These are phyloP conservation scores for Rubia occidens DNA, from an alignment of 305 asterid species.

Conservation along the genomic window DNA sequence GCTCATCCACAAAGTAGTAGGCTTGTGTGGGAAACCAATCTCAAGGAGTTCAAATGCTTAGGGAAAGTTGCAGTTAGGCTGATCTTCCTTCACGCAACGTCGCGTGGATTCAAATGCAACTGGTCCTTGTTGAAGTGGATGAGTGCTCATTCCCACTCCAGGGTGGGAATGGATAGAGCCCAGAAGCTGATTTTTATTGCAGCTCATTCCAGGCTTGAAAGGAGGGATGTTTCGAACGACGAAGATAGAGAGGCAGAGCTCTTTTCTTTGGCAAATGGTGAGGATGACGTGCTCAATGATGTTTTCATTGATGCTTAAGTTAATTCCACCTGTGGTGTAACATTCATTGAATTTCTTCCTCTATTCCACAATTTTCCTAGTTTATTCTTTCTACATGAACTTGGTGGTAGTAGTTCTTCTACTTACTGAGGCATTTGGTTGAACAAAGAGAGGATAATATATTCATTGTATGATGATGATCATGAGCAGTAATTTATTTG, in stretches of 20 bases:
- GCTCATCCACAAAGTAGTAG: constrained; percentile 89
- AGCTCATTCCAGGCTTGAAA: constrained; percentile 64
- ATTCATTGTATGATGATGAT: constrained; percentile 18
- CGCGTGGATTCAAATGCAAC: constrained; percentile 55
- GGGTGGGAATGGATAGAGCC: constrained; percentile 69
- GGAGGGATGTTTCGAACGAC: constrained; percentile 38
- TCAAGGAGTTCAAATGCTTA: constrained; percentile 59
- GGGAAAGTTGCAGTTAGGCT: constrained; percentile 85
- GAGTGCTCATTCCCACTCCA: constrained; percentile 45
- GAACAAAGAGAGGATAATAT: constrained; percentile 11
- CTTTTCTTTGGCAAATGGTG: constrained; percentile 73
- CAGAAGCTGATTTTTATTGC: constrained; percentile 80
- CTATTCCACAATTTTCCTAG: constrained; percentile 15
- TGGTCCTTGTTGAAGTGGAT: constrained; percentile 53
- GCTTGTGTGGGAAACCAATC: constrained; percentile 89
- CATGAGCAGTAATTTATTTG: constrained; percentile 19
- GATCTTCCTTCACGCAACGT: constrained; percentile 71
- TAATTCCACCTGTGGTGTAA: constrained; percentile 50
- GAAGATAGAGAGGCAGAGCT: constrained; percentile 72
- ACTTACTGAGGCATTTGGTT: constrained; percentile 19
- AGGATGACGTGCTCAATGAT: constrained; percentile 93
- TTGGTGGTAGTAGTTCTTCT: constrained; percentile 10
- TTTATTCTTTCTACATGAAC: constrained; percentile 26
- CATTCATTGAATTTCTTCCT: constrained; percentile 26
- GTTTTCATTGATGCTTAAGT: constrained; percentile 67